Percentiles rank a stretch among this genome's conserved stretches.
phyloP scores from a whole-genome alignment of 768 basidiomycete genomes.

The Xerocomus potaroensis region DNA sequence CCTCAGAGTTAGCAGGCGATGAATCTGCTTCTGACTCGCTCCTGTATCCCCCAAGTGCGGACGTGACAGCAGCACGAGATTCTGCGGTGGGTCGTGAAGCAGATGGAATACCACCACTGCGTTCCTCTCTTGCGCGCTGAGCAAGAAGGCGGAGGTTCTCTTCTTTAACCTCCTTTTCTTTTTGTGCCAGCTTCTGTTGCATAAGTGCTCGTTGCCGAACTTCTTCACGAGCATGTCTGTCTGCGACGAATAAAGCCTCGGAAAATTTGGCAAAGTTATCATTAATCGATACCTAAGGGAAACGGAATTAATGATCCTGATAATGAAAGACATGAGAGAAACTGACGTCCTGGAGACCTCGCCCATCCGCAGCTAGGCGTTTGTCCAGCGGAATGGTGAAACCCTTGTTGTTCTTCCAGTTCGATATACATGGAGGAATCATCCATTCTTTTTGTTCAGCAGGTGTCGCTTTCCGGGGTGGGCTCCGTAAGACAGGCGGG shows the following conservation, averaged over 20 bases:
- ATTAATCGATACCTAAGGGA: conserved; percentile 87
- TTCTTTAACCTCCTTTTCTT: conserved; percentile 94
- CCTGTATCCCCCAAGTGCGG: conserved; percentile 80
- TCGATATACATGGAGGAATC: conserved; percentile 99
- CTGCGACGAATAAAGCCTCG: conserved; percentile 91
- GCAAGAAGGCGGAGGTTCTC: conserved; percentile 92
- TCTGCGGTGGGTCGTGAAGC: conserved; percentile 61
- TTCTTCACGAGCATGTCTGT: conserved; percentile 96
- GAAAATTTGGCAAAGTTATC: conserved; percentile 99
- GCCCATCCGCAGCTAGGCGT: conserved; percentile 95
- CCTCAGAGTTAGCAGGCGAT: conserved; percentile 48
- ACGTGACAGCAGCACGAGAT: conserved; percentile 66
- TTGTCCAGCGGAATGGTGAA: conserved; percentile 99
- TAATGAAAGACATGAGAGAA: not conserved
- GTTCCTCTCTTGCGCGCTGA: conserved; percentile 93
- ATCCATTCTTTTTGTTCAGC: conserved; percentile 99
- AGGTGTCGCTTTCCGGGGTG: conserved; percentile 92
- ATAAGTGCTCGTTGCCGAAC: conserved; percentile 93
- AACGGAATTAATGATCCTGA: conserved; percentile 1
- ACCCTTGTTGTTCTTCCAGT: conserved; percentile 99
- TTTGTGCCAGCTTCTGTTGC: conserved; percentile 98
- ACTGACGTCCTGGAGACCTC: conserved; percentile 94
- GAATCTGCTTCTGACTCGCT: conserved; percentile 61
- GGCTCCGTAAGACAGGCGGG: conserved; percentile 91
- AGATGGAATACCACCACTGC: conserved; percentile 65